Evolutionary conservation across 352 stramenopile genomes (phyloP).

Genomic region (Phytophthora sansomeana): DNA sequence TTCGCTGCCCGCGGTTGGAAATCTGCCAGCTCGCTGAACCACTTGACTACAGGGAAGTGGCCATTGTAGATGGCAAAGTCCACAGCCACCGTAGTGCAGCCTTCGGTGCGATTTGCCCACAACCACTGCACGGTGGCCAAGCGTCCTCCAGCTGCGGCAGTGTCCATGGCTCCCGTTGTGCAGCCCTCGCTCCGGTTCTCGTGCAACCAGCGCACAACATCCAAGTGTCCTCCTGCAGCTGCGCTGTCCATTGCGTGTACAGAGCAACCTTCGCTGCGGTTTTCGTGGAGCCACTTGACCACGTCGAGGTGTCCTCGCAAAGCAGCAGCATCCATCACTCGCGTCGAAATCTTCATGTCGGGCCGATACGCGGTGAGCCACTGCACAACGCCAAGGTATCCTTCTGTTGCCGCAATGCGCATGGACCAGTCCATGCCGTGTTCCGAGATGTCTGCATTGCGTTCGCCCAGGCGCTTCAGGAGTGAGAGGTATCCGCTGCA

Average conservation of each 20-base stretch:
- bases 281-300: slow-evolving; percentile 66
- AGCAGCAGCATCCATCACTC: slow-evolving; percentile 77
- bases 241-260: slow-evolving; percentile 69
- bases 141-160: slow-evolving; percentile 57
- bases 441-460: slow-evolving; percentile 47
- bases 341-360: slow-evolving; percentile 41
- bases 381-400: slow-evolving; percentile 43
- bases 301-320: slow-evolving; percentile 59
- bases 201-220: slow-evolving; percentile 68
- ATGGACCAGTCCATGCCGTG: slow-evolving; percentile 70
- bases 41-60: slow-evolving; percentile 68
- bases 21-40: slow-evolving; percentile 48
- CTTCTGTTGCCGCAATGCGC: slow-evolving; percentile 53
- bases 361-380: slow-evolving; percentile 49
- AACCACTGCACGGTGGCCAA: slow-evolving; percentile 66
- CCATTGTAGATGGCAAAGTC: slow-evolving; percentile 77
- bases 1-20: slow-evolving; percentile 30
- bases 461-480: slow-evolving; percentile 48
- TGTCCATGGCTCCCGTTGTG: slow-evolving; percentile 70
- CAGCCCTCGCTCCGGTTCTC: slow-evolving; percentile 61
- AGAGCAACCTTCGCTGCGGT: slow-evolving; percentile 65
- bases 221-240: slow-evolving; percentile 58
- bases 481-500: slow-evolving; percentile 55
- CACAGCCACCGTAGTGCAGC: slow-evolving; percentile 70
- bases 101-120: slow-evolving; percentile 60